Percentiles rank a stretch among this genome's conserved stretches.
Evolutionary conservation across 1,284 basidiomycete genomes (phyloP).

Genomic region (Rhizoctonia solani): DNA sequence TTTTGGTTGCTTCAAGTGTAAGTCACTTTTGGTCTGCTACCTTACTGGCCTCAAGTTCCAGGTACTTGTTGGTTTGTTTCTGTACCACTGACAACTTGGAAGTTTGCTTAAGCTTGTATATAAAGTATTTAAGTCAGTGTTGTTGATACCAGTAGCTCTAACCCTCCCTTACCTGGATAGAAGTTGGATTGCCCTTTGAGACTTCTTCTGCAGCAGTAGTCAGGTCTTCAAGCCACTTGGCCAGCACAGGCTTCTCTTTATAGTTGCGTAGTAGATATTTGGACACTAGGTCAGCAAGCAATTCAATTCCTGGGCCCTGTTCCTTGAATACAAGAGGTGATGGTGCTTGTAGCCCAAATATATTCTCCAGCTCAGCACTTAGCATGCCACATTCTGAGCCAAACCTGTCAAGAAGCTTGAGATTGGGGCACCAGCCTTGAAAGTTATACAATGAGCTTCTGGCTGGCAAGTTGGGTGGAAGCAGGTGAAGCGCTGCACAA

Average conservation of each 20-base stretch:
- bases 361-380: neutral
- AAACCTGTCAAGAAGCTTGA: neutral
- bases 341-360: neutral
- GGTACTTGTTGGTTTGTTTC: neutral
- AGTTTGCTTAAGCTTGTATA: neutral
- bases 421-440: conserved; percentile 2
- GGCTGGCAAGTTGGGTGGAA: neutral
- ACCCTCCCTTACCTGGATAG: no score
- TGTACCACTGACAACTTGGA: neutral
- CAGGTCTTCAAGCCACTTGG: conserved; percentile 24
- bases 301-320: conserved; percentile 3
- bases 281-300: neutral
- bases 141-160: no score
- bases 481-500: neutral
- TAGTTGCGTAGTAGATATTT: conserved; percentile 2
- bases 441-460: neutral
- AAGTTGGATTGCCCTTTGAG: neutral
- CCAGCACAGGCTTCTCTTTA: neutral
- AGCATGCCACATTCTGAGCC: conserved; percentile 6
- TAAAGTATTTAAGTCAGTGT: no score
- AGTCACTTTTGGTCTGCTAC: neutral
- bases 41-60: neutral
- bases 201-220: neutral
- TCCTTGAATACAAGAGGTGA: neutral
- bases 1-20: neutral